Base-by-base conservation (phyloP, 2,329 filamentous ascomycete genomes). In the Xylariaceae sp. region DNA sequence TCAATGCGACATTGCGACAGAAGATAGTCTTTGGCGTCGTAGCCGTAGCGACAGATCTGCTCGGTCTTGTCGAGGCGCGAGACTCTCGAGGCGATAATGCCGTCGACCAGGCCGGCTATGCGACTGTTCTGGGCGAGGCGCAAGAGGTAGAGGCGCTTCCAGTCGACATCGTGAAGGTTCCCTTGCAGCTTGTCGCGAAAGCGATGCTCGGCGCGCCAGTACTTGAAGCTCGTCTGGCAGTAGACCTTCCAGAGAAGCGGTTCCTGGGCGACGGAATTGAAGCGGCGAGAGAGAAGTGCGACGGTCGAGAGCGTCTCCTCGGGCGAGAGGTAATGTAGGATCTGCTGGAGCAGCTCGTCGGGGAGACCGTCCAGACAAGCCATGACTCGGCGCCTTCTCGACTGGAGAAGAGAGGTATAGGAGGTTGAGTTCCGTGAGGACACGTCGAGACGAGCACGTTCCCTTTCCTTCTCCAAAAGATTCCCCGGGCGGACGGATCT, bases 11-110 rank as follows among this genome's bases (percentile, higher is more conserved):
- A 75, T 52, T 94, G 79, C 35, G 71, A 66, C 39, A 88, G 51
- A 31, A 96, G 69, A 35, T 79, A 80, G 56, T 95, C 89, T 56
- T 95, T 95, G 29, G 82, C 84, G 63, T 96, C 88, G 51, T 89
- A 90, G 1, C 88, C 88, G 49, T 80, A 68, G 18, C 68, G 63
- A 33, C 83, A 77, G 41, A 96, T 83, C 32, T 70, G 62, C 47
- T 83, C 75, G 42, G 87, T 79, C 49, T 80, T 79, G 35, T 70
- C 68, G 36, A 87, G 70, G 14, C 88, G 79, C 34, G 75, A 69
- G 22, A 78, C 70, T 55, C 87, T 84, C 19, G 74, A 78, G n/a
- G 65, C 57, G 34, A 96, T 64, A 37, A 94, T 77, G 19, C 65
- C 70, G 42, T 89, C 68, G 36, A 96, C 63, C 6, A 79, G 60